Evolutionary conservation across 139 green algal species (phyloP).

Genomic region (Pleodorina starrii): DNA sequence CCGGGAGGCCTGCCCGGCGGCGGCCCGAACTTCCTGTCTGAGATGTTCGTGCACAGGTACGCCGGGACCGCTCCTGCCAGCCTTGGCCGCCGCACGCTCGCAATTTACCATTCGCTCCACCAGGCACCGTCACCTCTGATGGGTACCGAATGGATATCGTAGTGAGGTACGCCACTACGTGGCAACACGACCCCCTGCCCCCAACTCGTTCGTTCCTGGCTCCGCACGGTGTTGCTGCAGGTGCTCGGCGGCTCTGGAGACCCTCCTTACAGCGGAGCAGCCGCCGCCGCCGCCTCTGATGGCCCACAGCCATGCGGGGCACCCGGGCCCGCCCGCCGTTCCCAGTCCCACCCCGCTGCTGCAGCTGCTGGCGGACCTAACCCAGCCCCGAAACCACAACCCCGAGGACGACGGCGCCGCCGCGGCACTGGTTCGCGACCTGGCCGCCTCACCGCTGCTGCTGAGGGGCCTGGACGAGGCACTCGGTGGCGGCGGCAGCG

Average conservation of each 20-base stretch:
- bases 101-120: too few relatives aligned
- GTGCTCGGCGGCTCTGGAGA: neutral
- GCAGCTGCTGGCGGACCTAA: slow-evolving; percentile 6
- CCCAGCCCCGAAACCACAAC: neutral
- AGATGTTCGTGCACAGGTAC: slow-evolving; percentile 20
- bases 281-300: neutral
- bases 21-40: neutral
- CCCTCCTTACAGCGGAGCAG: neutral
- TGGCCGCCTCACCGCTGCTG: neutral
- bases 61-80: too few relatives aligned
- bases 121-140: too few relatives aligned
- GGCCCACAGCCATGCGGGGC: neutral
- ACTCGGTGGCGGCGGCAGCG: neutral
- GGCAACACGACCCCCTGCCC: too few relatives aligned
- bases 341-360: neutral
- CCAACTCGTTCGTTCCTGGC: neutral
- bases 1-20: neutral
- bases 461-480: neutral
- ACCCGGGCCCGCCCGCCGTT: neutral
- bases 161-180: too few relatives aligned
- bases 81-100: too few relatives aligned
- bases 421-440: neutral
- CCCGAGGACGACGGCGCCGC: neutral
- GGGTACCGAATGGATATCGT: too few relatives aligned
- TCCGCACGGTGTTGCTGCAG: too few relatives aligned